phyloP scores from a whole-genome alignment of 805 yeast species.

The Candida schatavii region DNA sequence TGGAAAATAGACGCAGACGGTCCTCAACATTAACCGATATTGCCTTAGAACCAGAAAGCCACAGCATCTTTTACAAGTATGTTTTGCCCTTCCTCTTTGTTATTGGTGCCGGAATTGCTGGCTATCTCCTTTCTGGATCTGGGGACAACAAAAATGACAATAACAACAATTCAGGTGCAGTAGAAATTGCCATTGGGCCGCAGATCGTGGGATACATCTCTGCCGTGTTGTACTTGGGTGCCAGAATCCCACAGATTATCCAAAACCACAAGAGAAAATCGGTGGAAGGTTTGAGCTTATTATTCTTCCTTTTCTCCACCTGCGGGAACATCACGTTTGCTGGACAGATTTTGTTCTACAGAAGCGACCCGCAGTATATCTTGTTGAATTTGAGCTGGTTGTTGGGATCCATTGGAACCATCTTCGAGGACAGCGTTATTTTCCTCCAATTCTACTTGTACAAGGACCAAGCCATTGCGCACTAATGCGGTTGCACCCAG shows the following conservation, averaged over 20 bases:
- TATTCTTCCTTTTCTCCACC: slow-evolving; percentile 71
- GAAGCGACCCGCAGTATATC: slow-evolving; percentile 60
- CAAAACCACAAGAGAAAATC: slow-evolving; percentile 78
- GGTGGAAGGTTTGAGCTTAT: slow-evolving; percentile 80
- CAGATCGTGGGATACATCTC: slow-evolving; percentile 69
- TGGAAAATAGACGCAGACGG: slow-evolving; percentile 38
- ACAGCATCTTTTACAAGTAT: slow-evolving; percentile 47
- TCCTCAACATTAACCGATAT: slow-evolving; percentile 52
- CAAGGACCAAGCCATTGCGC: slow-evolving; percentile 23
- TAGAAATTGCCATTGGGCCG: slow-evolving; percentile 47
- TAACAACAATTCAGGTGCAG: slow-evolving; percentile 19
- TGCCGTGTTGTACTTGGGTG: slow-evolving; percentile 67
- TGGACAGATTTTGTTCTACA: slow-evolving; percentile 63
- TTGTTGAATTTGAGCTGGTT: slow-evolving; percentile 70
- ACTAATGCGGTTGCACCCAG: too few relatives aligned
- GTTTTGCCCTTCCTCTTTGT: slow-evolving; percentile 63
- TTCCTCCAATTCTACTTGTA: slow-evolving; percentile 68
- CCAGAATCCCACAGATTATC: slow-evolving; percentile 78
- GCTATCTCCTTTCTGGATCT: slow-evolving; percentile 51
- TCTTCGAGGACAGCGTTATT: slow-evolving; percentile 64
- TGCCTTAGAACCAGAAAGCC: slow-evolving; percentile 46
- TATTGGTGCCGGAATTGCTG: slow-evolving; percentile 57
- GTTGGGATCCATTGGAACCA: slow-evolving; percentile 75
- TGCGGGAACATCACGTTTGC: slow-evolving; percentile 77
- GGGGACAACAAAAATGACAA: slow-evolving; percentile 14